Evolutionary conservation across 257 asterid genomes (phyloP), one percentile per base, ranked within the genome.

Genomic region (Vinca minor): DNA sequence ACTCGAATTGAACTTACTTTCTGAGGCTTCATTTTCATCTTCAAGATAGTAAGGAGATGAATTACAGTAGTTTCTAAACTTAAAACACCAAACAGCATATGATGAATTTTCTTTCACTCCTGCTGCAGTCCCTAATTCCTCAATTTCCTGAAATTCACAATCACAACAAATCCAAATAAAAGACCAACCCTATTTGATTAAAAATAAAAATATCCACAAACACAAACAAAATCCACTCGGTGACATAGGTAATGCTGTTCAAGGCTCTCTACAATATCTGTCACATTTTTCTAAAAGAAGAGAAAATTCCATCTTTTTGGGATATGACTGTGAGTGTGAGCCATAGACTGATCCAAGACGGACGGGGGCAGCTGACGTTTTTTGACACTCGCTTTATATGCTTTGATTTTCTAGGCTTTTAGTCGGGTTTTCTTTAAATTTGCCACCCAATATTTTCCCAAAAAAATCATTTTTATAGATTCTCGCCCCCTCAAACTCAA

Each of bases 11-110:
- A 26, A 53, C 84, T 63, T 62, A 87, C 93, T 76, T 65, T 57
- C 65, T 35, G 42, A 64, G 62, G 62, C 72, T 55, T 70, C 72
- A 31, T 57, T 69, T 65, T 49, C 75, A 58, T 78, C 88, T 68
- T 77, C 82, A 46, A 79, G 75, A 71, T 62, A 74, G 77, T 83
- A 89, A 35, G 86, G 83, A 53, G 91, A 86, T 6, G 82, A 66
- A 6, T 62, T 64, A 71, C 83, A 79, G 58, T 55, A 69, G 52
- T 71, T 76, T 52, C 74, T 81, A 67, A 87, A 60, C 71, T n/a
- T 71, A 39, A 41, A 31, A 23, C 75, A 71, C 83, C 82, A 76
- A 62, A 46, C 58, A 0, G 79, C 81, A 21, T 83, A 78, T 21
- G 68, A 20, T 26, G 11, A 8, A 25, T 70, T 60, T 53, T 48